Evolutionary conservation across 2,329 filamentous ascomycete species (phyloP).

Genomic region (Sclerotinia borealis): DNA sequence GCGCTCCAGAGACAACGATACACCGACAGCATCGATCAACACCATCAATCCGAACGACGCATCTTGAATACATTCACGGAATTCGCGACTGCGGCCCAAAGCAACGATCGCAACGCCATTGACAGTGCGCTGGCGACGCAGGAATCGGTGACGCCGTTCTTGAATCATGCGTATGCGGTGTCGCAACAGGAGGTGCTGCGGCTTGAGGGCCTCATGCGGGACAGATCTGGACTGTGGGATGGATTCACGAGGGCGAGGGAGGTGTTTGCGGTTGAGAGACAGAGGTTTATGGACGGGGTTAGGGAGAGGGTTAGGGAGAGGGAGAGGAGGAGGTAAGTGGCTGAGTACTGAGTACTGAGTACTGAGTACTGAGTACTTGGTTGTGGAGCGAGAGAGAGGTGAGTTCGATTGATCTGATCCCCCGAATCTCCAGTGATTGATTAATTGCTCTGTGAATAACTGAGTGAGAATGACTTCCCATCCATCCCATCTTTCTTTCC

Average conservation of each 20-base stretch:
- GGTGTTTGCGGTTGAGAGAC: neutral
- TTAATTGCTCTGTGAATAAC: no score
- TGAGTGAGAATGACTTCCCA: no score
- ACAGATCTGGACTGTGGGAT: no score
- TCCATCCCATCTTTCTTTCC: no score
- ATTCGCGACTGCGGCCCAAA: neutral
- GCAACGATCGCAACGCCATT: accelerated
- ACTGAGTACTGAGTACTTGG: no score
- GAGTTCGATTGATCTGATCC: no score
- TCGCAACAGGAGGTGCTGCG: neutral
- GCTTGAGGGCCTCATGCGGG: neutral
- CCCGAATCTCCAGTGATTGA: no score
- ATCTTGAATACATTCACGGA: neutral
- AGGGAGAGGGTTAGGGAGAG: neutral
- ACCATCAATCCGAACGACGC: neutral
- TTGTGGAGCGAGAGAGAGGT: no score
- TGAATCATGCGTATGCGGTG: neutral
- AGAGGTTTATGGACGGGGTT: accelerated
- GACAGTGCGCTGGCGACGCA: neutral
- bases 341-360: no score
- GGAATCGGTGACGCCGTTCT: neutral
- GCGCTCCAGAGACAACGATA: neutral
- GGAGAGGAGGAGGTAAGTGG: neutral
- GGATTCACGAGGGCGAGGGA: neutral
- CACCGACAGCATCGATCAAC: no score